Base-by-base conservation (phyloP, 352 stramenopile genomes). In the Globisporangium spiculum region DNA sequence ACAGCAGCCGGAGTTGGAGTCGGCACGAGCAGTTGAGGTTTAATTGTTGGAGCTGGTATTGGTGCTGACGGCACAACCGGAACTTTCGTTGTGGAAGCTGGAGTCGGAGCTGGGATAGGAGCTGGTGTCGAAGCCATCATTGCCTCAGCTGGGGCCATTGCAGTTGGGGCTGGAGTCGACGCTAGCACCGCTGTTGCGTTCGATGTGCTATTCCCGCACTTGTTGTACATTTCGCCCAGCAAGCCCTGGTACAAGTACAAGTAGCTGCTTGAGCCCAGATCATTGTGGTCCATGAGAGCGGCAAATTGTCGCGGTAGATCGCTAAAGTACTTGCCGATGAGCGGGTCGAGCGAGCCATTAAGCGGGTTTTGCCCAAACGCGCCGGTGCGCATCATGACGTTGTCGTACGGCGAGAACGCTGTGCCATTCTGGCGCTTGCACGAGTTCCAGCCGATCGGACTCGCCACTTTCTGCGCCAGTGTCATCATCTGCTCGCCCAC, bases 301-400 rank as follows among this genome's bases (percentile, higher is more conserved):
- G 46, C 57, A 9, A 70, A 66, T 18, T 66, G 65, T 1, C 0
- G 26, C 0, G 83, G 81, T 0, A 92, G 34, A 27, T 75, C 74
- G 32, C 82, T 84, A 65, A 92, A 92, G 59, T 86, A 88, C 24
- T 86, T 63, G 1, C 74, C 79, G 50, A 82, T 62, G 26, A 71
- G 66, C 1, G 63, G 18, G 30, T 65, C 60, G 4, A 27, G 30
- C 34, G 27, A 63, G 4, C 69, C 71, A 32, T 64, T 56, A 38
- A 41, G 65, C 2, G 75, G 65, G 56, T 74, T 72, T 24, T 46
- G 63, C 10, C 80, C 80, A 20, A 76, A 41, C 54, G 80, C 46
- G 0, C 72, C 75, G 0, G 54, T 73, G 32, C 75, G 72, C 72
- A 81, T 81, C 9, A 60, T 75, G 27, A 77, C 66, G 1, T 32